These are phyloP conservation scores for Elsinoe ampelina DNA, from an alignment of 2,329 filamentous ascomycete genomes.

Conservation along the genomic window DNA sequence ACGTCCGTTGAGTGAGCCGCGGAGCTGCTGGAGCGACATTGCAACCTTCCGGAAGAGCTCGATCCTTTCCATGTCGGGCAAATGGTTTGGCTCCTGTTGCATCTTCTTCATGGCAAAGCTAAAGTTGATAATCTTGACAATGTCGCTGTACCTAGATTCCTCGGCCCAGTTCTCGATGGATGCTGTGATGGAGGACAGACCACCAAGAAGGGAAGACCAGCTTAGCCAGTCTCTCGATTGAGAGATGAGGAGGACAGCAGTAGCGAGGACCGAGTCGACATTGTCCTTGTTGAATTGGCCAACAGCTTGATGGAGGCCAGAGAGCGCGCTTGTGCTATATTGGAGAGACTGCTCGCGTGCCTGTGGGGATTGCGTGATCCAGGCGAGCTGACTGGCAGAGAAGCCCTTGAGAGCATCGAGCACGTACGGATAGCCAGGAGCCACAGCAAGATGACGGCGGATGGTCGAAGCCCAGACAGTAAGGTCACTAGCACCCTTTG, in stretches of 20 bases:
- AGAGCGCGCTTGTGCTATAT: conserved; percentile 75
- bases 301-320: conserved; percentile 81
- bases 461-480: conserved; percentile 80
- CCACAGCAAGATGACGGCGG: conserved; percentile 68
- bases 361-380: conserved; percentile 74
- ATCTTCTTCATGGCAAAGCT: background rate
- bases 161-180: conserved; percentile 89
- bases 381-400: conserved; percentile 89
- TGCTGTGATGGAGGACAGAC: conserved; percentile 78
- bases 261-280: conserved; percentile 83
- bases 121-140: conserved; percentile 44
- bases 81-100: background rate
- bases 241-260: conserved; percentile 88
- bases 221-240: conserved; percentile 91
- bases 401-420: conserved; percentile 90
- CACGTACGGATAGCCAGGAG: conserved; percentile 73
- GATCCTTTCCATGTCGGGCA: conserved; percentile 10
- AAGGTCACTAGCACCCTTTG: conserved; percentile 64
- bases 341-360: conserved; percentile 84
- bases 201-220: conserved; percentile 89
- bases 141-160: conserved; percentile 75
- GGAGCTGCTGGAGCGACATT: conserved; percentile 35
- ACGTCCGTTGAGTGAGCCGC: conserved; percentile 34
- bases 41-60: conserved; percentile 32
- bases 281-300: conserved; percentile 74